Base-by-base conservation (phyloP, 495 filamentous ascomycete species). In the Penicillium lividum region DNA sequence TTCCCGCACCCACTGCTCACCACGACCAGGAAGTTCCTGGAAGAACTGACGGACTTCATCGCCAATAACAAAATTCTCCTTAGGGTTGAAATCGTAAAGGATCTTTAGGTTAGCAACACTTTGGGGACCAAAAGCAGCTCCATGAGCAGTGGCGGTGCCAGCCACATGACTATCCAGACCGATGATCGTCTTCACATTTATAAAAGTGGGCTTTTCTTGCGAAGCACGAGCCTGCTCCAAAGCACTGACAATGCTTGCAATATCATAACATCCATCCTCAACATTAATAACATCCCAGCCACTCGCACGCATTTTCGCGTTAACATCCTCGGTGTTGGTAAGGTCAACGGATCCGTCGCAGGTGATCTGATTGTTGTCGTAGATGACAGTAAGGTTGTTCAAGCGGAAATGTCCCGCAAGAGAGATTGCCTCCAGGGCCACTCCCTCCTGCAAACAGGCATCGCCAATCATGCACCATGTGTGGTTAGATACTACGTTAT, bases 211-310 rank as follows among this genome's bases (percentile, higher is more conserved):
- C 59, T 82, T 84, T 3, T 77, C 72, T 22, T 64, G 75, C 3
- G 65, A 71, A 4, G 65, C 64, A 22, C 74, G 76, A 18, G 77
- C 82, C 16, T 68, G 57, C 9, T 73, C 64, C 16, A 86, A 64
- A 0, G 82, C 82, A 27, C 66, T 31, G 15, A 84, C 79, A 29
- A 87, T 77, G 0, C 63, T 77, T 33, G 75, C 72, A 18, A 86
- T 69, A 58, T 86, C 80, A 56, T 77, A 77, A 56, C 68, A 77
- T 3, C 84, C 82, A 61, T 85, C 81, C 45, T 73, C 63, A 3
- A 86, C 70, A 53, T 85, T 80, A 47, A 84, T 69, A 3, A 86
- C 81, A 43, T 82, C 70, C 81, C 82, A 87, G 1, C 82, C 84
- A 52, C 69, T 77, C 0, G 84, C 83, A 7, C 65, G 59, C 82